Conservation (phyloP, 352 stramenopile species). For the Phytophthora hybrid region DNA sequence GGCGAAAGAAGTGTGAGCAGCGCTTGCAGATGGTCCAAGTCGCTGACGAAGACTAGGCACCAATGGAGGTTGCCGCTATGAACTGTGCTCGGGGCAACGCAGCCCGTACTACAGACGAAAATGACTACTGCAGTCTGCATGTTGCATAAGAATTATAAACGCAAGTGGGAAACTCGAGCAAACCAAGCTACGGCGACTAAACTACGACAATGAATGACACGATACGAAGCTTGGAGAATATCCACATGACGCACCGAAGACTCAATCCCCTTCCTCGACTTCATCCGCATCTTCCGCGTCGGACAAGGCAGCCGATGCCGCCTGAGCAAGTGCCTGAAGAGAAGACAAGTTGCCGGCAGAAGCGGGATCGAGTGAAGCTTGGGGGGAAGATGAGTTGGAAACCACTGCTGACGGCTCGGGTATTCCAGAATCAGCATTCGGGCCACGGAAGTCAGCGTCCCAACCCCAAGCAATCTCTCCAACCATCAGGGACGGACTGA, state of each 20-base stretch:
- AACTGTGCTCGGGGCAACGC: background rate
- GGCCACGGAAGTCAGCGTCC: background rate
- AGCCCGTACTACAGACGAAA: background rate
- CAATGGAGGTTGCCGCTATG: background rate
- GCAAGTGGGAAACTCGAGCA: background rate
- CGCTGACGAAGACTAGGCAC: background rate
- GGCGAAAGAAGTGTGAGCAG: background rate
- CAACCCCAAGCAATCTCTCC: background rate
- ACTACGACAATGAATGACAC: too few relatives aligned
- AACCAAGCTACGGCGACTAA: background rate
- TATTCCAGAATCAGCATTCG: background rate
- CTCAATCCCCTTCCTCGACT: too few relatives aligned
- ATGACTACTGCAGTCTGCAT: background rate
- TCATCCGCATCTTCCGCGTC: too few relatives aligned
- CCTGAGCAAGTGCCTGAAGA: too few relatives aligned
- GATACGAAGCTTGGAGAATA: too few relatives aligned
- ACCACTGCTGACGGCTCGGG: background rate
- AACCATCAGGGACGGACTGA: background rate
- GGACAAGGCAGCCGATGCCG: too few relatives aligned
- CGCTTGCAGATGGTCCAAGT: conserved; percentile 6
- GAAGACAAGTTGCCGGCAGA: too few relatives aligned
- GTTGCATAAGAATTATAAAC: background rate
- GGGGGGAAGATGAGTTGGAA: background rate
- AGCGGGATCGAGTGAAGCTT: background rate
- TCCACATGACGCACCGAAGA: too few relatives aligned